Base-by-base conservation (phyloP, 495 filamentous ascomycete species). In the Penicillium nucicola region DNA sequence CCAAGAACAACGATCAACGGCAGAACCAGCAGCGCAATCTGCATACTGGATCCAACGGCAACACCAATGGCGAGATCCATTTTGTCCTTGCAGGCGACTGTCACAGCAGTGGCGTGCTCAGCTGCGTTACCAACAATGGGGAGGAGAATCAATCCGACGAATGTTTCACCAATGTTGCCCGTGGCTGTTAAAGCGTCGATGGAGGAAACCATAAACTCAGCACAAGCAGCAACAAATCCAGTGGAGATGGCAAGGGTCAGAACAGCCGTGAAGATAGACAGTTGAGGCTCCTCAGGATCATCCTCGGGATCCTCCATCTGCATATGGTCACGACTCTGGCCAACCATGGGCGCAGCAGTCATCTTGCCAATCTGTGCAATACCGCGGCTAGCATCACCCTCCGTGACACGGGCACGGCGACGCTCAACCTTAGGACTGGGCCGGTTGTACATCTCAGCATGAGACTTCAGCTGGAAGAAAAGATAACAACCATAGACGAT, bases 91-190 rank as follows among this genome's bases (percentile, higher is more conserved):
- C 82, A 77, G 1, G 89, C 89, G 5, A 92, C 89, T 0, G 88
- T 92, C 19, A 95, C 87, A 17, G 89, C 88, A 2, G 89, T 93
- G 17, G 87, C 88, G 62, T 93, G 89, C 66, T 95, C 89, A 5
- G 89, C 89, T 4, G 89, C 89, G 61, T 95, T 93, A 35, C 89
- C 89, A 23, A 93, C 89, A 53, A 95, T 92, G n/a, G 89, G 89
- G 3, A 93, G 76, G 4, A 93, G 80, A 52, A 95, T 92, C 54
- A 95, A 69, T 39, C 89, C 88, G 42, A 93, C 85, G 57, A 93
- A 95, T 19, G 88, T 89, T 39, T 84, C 74, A 13, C 82, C 84
- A 40, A 93, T 75, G 8, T 54, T 53, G 11, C 78, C 77, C 0
- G 61, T 49, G 1, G 65, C 60, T 0, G 89, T 88, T 36, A 96